A percentile compares a stretch with the other conserved stretches of the same genome.
Conservation (phyloP, 306 rosid genomes). For the Vigna mungo region DNA sequence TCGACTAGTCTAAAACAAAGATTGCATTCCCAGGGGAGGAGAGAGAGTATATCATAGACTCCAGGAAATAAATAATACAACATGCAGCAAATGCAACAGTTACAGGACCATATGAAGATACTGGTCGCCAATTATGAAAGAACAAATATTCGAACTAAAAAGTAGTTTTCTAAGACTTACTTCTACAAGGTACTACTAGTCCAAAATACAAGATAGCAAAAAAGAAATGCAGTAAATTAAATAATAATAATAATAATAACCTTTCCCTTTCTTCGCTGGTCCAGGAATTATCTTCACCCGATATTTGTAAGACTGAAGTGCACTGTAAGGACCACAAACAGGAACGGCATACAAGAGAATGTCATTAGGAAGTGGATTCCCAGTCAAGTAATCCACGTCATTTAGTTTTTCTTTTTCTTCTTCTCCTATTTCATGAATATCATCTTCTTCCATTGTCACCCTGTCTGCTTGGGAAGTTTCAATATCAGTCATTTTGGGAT, state of each 20-base stretch:
- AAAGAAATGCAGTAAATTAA: neutral
- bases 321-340: slow-evolving; percentile 88
- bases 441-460: slow-evolving; percentile 92
- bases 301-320: slow-evolving; percentile 88
- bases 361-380: slow-evolving; percentile 87
- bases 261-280: slow-evolving; percentile 90
- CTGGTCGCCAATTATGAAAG: neutral
- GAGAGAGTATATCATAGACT: neutral
- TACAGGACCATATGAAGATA: neutral
- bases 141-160: neutral
- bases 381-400: slow-evolving; percentile 97
- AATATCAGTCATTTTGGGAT: slow-evolving; percentile 42
- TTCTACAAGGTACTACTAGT: neutral
- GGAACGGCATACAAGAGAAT: slow-evolving; percentile 91
- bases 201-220: neutral
- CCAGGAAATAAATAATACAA: neutral
- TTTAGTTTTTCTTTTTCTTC: slow-evolving; percentile 87
- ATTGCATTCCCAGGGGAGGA: neutral
- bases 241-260: slow-evolving; percentile 43
- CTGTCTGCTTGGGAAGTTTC: slow-evolving; percentile 63
- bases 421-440: slow-evolving; percentile 94
- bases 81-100: neutral
- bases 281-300: slow-evolving; percentile 97
- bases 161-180: neutral
- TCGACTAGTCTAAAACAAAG: neutral